Conservation (phyloP, 768 basidiomycete genomes). For the Serendipita sp. region DNA sequence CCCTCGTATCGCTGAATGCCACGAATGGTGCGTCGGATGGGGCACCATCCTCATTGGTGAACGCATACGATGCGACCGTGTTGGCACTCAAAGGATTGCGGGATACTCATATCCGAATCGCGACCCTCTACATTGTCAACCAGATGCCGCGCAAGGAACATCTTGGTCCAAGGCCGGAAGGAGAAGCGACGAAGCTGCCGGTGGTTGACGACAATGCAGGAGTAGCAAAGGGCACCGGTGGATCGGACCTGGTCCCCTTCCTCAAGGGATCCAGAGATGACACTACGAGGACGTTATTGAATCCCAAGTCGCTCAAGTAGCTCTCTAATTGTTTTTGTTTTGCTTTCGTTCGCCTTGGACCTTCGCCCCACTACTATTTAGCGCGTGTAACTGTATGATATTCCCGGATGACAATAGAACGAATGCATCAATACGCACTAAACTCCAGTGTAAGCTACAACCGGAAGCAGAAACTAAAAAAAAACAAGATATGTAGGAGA, state of each 20-base stretch:
- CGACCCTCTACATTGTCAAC: slow-evolving; percentile 71
- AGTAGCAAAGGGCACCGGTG: slow-evolving; percentile 64
- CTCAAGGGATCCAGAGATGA: slow-evolving; percentile 86
- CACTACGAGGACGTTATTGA: slow-evolving; percentile 39
- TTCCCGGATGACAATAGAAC: no score
- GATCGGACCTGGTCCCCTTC: slow-evolving; percentile 64
- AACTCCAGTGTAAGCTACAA: no score
- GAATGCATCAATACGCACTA: no score
- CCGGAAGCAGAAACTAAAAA: no score
- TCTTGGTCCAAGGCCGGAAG: no score
- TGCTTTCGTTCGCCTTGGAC: no score
- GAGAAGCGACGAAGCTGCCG: background rate
- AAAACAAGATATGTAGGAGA: no score
- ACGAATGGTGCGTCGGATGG: background rate
- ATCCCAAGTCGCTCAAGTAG: background rate
- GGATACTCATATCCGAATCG: slow-evolving; percentile 80
- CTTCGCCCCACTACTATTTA: no score
- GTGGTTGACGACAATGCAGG: background rate
- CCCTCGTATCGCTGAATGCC: background rate
- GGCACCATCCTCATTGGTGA: background rate
- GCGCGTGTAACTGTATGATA: no score
- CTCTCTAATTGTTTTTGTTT: no score
- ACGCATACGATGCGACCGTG: slow-evolving; percentile 65
- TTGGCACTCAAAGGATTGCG: slow-evolving; percentile 66
- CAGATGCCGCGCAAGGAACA: slow-evolving; percentile 36